Base-by-base conservation (phyloP, 768 basidiomycete genomes). In the Polyporus arcularius region DNA sequence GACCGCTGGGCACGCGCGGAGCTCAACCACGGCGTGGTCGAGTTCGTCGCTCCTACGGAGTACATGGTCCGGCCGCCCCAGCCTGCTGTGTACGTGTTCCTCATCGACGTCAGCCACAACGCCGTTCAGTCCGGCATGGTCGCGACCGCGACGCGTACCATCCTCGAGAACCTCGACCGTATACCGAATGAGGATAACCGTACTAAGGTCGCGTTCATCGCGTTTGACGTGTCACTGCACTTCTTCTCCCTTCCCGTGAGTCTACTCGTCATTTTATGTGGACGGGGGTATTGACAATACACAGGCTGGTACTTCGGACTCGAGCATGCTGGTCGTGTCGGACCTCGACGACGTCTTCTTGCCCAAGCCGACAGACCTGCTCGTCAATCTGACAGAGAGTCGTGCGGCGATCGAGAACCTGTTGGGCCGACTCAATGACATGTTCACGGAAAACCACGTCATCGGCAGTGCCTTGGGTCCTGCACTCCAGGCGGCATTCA, bases 31-130 rank as follows among this genome's bases (percentile, higher is more conserved):
- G 85, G 89, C 39, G 91, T 89, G n/a, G 93, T 99, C 53, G 97
- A 99, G 74, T 99, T 87, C 70, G 92, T 99, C 55, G 97, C 97
- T 1, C 96, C 97, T 6, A 96, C 95, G 0, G 97, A 99, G 76
- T 99, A 99, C 75, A 98, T 98, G 97, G 96, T 96, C 71, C 90
- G 97, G 65, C 90, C 97, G 5, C 97, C 97, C 54, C 97, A 98
- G 74, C 94, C 97, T 5, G 94, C 96, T 16, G 94, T 97, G 54
- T 98, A 96, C 74, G 84, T 96, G 58, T 97, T 98, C 82, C 84
- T 98, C 71, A 92, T 99, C 75, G 97, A 99, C 70, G 95, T 98
- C 65, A 94, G 93, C 70, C 92, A 96, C 70, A 74, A 87, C 41
- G 96, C 96, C 32, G 84, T 99, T 46, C 90, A 94, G 76, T 92